phyloP scores from a whole-genome alignment of 2,329 filamentous ascomycete genomes.

The Thielaviopsis punctulata region DNA sequence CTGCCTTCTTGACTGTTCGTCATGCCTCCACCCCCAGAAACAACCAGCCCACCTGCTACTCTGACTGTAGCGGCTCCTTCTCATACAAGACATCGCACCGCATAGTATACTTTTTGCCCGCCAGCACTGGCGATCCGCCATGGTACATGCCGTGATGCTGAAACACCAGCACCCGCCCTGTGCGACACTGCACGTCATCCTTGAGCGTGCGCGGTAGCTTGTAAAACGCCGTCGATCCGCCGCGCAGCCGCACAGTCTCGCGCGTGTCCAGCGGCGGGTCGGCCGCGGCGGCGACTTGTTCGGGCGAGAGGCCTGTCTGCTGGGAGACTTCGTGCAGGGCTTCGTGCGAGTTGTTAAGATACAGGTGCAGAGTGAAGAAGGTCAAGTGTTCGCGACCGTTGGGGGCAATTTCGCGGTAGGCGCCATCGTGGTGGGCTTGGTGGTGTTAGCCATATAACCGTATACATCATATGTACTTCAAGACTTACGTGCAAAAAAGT shows the following conservation, averaged over 20 bases:
- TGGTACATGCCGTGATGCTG: slow-evolving; percentile 36
- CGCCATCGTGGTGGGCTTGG: slow-evolving; percentile 49
- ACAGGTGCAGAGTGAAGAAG: slow-evolving; percentile 5
- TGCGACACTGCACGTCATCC: slow-evolving; percentile 37
- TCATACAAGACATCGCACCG: slow-evolving; percentile 34
- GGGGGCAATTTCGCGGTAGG: slow-evolving; percentile 24
- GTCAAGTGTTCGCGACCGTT: neutral
- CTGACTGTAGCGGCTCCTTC: too few species aligned
- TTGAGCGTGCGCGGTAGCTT: slow-evolving; percentile 25
- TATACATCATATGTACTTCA: slow-evolving; percentile 12
- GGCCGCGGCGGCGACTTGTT: neutral
- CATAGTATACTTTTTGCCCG: slow-evolving; percentile 39
- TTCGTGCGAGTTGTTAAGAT: slow-evolving; percentile 19
- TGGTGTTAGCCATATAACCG: neutral
- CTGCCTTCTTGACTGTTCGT: neutral
- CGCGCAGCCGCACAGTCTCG: slow-evolving; percentile 19
- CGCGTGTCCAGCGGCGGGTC: neutral
- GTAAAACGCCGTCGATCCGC: slow-evolving; percentile 39
- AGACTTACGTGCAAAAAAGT: slow-evolving; percentile 47
- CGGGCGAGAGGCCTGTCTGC: slow-evolving; percentile 14
- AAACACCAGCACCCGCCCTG: slow-evolving; percentile 42
- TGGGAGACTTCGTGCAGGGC: neutral
- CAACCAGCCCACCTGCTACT: too few species aligned
- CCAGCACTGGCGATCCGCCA: slow-evolving; percentile 33
- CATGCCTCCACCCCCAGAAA: too few species aligned